These are phyloP conservation scores for Leccinum arenicola DNA, from an alignment of 768 basidiomycete genomes.

Conservation along the genomic window DNA sequence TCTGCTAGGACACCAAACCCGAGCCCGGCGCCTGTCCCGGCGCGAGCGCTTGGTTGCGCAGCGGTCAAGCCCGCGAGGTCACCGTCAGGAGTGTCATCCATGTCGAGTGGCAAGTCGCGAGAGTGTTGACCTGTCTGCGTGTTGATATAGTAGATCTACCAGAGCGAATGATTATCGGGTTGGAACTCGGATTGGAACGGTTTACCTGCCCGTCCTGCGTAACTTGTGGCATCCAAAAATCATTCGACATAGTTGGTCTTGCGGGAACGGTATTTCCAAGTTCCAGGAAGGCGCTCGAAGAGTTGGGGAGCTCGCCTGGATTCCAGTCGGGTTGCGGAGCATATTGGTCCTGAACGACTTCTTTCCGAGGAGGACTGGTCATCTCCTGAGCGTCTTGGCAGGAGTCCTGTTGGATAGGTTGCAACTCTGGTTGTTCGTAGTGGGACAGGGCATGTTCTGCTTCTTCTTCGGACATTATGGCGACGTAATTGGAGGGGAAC, in stretches of 20 bases:
- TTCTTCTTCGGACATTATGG: constrained; percentile 73
- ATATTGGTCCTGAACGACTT: constrained; percentile 25
- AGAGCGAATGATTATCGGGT: not conserved
- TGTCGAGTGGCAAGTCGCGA: constrained; percentile 77
- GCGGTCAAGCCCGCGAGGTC: constrained; percentile 57
- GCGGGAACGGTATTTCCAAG: constrained; percentile 26
- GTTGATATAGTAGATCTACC: constrained; percentile 92
- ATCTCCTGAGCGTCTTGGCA: constrained; percentile 16
- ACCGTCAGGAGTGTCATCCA: constrained; percentile 61
- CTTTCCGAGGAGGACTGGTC: constrained; percentile 7
- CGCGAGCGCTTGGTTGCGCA: constrained; percentile 55
- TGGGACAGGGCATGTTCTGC: constrained; percentile 61
- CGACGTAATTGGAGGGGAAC: constrained; percentile 97
- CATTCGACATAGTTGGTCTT: constrained; percentile 47
- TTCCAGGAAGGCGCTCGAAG: constrained; percentile 41
- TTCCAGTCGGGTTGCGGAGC: constrained; percentile 49
- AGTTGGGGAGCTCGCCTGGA: constrained; percentile 12
- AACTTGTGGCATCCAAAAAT: constrained; percentile 91
- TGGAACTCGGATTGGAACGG: constrained; percentile 6
- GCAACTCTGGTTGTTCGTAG: constrained; percentile 14
- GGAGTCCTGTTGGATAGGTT: constrained; percentile 11
- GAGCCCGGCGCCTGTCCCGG: constrained; percentile 51
- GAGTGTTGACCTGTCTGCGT: constrained; percentile 82
- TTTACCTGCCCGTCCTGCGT: constrained; percentile 80
- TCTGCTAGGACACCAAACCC: constrained; percentile 40